Evolutionary conservation across 2,329 filamentous ascomycete genomes (phyloP).

Genomic region (Aspergillus pseudonomiae): DNA sequence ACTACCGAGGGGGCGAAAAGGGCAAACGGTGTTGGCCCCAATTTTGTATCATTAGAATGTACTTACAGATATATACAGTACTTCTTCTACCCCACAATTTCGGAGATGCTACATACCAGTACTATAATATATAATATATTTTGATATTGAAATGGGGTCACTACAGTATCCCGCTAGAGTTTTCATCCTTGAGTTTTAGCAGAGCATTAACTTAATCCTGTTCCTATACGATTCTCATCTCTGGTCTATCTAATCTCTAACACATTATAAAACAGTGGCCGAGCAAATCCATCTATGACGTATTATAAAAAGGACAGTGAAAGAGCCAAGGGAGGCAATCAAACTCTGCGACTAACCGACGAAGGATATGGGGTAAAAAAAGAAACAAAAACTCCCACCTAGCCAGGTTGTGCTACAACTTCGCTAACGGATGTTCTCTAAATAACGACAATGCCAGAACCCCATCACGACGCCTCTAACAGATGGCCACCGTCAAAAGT

Average conservation of each 20-base stretch:
- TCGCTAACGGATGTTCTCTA: conserved; percentile 2
- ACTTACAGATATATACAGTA: no score
- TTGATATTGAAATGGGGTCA: no score
- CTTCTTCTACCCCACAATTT: no score
- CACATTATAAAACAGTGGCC: not conserved
- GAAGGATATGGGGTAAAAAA: not conserved
- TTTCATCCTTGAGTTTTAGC: not conserved
- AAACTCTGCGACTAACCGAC: not conserved
- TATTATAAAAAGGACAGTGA: not conserved
- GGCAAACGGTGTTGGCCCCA: no score
- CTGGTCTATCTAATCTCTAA: conserved; percentile 4
- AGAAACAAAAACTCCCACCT: not conserved
- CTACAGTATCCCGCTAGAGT: not conserved
- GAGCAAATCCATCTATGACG: conserved; percentile 1
- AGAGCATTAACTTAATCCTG: not conserved
- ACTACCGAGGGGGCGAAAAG: not conserved
- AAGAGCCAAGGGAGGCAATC: not conserved
- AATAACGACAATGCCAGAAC: conserved; percentile 1
- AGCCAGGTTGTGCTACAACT: not conserved
- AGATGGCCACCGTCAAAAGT: not conserved
- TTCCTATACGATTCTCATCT: not conserved
- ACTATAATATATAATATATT: no score
- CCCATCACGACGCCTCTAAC: conserved; percentile 9
- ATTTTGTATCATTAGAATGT: no score
- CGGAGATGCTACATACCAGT: no score